Conservation (phyloP, 441 rosid species). For the Manihot esculenta region DNA sequence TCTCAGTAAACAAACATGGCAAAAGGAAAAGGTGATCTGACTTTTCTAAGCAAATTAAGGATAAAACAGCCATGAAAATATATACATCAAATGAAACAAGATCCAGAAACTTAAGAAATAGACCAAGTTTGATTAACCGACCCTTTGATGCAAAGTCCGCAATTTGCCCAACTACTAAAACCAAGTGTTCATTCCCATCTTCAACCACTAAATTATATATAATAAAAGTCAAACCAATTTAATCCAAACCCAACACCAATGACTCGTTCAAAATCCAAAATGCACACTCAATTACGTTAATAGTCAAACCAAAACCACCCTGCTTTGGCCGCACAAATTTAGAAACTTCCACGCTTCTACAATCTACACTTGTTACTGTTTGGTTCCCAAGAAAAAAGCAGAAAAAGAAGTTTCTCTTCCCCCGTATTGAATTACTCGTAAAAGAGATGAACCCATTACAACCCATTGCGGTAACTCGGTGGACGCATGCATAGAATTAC, state of each 20-base stretch:
- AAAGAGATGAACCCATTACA: background rate
- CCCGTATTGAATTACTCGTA: background rate
- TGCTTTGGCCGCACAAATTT: background rate
- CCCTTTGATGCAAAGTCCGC: constrained; percentile 15
- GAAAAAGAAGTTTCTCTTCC: background rate
- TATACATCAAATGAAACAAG: background rate
- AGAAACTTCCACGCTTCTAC: constrained; percentile 1
- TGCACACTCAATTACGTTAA: constrained; percentile 10
- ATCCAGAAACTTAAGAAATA: constrained; percentile 13
- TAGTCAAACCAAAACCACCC: constrained; percentile 11
- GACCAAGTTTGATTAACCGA: constrained; percentile 10
- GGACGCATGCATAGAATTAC: background rate
- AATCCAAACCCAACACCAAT: constrained; percentile 30
- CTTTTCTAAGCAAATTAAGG: background rate
- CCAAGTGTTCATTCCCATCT: constrained; percentile 20
- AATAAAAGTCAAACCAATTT: constrained; percentile 34
- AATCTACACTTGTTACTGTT: background rate
- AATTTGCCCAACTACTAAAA: constrained; percentile 29
- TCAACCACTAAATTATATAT: background rate
- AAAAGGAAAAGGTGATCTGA: background rate
- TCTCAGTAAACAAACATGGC: background rate
- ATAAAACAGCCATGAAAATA: background rate
- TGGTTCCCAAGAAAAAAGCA: background rate
- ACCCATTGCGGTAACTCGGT: background rate
- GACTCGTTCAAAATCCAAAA: constrained; percentile 30